These are phyloP conservation scores for Aspergillus tubingensis DNA, from an alignment of 2,329 filamentous ascomycete species.

Conservation along the genomic window DNA sequence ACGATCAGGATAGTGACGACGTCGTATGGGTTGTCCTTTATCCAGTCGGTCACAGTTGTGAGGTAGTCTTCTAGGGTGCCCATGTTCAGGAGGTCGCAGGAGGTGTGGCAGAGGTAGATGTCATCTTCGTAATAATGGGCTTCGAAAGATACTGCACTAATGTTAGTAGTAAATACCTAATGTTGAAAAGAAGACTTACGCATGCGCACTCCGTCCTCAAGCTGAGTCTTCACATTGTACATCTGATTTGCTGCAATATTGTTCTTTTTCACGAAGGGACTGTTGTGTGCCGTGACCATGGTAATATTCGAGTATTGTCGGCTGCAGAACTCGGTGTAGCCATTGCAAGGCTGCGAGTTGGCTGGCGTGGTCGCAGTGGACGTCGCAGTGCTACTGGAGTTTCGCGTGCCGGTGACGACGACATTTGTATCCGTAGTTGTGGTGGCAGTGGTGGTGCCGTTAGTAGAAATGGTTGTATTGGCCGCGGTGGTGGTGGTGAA, in stretches of 20 bases:
- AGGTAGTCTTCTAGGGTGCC: conserved; percentile 78
- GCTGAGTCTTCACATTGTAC: conserved; percentile 66
- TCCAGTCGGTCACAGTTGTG: conserved; percentile 68
- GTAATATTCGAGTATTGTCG: conserved; percentile 82
- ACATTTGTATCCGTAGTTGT: conserved; percentile 30
- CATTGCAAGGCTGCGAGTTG: conserved; percentile 80
- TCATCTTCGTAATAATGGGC: conserved; percentile 58
- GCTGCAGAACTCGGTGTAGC: conserved; percentile 72
- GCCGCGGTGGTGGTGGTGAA: conserved; percentile 16
- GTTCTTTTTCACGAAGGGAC: conserved; percentile 69
- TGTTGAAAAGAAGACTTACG: conserved; percentile 36
- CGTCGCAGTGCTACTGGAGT: conserved; percentile 50
- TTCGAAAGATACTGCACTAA: conserved; percentile 58
- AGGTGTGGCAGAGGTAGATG: conserved; percentile 80
- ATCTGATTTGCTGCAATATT: conserved; percentile 77
- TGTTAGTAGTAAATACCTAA: not conserved
- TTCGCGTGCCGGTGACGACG: conserved; percentile 43
- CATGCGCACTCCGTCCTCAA: conserved; percentile 71
- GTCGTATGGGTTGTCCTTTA: conserved; percentile 76
- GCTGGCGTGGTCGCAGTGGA: conserved; percentile 51
- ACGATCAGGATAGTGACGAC: conserved; percentile 84
- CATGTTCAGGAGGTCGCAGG: conserved; percentile 77
- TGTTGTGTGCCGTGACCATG: conserved; percentile 78
- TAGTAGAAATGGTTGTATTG: conserved; percentile 25
- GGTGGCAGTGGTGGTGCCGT: conserved; percentile 29